Conservation (phyloP, 106 monocot species). For the Dendrobium nobile region DNA sequence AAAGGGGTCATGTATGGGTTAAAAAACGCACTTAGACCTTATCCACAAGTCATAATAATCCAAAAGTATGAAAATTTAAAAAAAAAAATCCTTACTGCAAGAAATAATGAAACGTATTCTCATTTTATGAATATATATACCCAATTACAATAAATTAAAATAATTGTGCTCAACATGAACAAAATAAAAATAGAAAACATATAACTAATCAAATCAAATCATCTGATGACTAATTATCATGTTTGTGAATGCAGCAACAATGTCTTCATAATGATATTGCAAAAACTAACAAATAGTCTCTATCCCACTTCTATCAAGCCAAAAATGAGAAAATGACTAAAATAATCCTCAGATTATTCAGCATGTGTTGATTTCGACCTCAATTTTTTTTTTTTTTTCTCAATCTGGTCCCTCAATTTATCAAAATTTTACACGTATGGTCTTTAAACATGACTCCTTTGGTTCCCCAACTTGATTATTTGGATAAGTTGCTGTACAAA, state of each 20-base stretch:
- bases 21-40: background rate
- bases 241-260: background rate
- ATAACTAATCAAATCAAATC: background rate
- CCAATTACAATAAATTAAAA: background rate
- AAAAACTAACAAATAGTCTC: background rate
- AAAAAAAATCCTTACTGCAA: background rate
- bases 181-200: background rate
- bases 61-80: background rate
- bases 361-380: no score
- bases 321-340: no score
- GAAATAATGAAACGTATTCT: background rate
- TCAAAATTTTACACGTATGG: no score
- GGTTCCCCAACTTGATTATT: no score
- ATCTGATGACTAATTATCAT: background rate
- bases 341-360: no score
- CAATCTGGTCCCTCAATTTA: no score
- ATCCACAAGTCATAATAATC: background rate
- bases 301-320: background rate
- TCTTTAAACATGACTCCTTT: no score
- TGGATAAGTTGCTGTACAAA: no score
- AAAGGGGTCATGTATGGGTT: background rate
- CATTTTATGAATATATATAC: background rate
- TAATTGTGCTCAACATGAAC: background rate
- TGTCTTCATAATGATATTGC: background rate
- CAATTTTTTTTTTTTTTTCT: no score